Percentiles rank a stretch among this genome's conserved stretches.
Evolutionary conservation across 306 rosid species (phyloP).

Genomic region (Lathyrus tuberosus): DNA sequence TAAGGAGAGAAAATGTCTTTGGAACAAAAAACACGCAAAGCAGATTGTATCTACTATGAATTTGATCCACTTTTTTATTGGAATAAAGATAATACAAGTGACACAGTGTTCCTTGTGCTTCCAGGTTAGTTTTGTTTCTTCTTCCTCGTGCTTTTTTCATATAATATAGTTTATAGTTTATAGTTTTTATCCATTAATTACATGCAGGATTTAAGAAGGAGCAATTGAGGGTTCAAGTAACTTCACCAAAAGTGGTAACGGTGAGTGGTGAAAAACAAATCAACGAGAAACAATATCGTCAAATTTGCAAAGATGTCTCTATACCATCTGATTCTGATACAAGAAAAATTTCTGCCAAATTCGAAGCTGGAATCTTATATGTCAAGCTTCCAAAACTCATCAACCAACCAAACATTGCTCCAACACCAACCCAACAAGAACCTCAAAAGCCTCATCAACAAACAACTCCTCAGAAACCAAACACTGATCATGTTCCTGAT

Average conservation of each 20-base stretch:
- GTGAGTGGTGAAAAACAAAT: slow-evolving; percentile 52
- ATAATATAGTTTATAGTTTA: background rate
- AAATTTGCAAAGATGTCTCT: slow-evolving; percentile 9
- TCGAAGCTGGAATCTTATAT: slow-evolving; percentile 41
- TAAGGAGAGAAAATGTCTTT: slow-evolving; percentile 25
- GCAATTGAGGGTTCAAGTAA: slow-evolving; percentile 52
- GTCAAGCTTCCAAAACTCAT: slow-evolving; percentile 35
- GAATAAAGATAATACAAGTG: slow-evolving; percentile 32
- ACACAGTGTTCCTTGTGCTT: slow-evolving; percentile 41
- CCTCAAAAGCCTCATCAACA: slow-evolving; percentile 30
- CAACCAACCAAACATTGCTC: background rate
- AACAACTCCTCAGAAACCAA: slow-evolving; percentile 1
- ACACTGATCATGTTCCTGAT: too few relatives aligned
- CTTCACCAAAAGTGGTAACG: slow-evolving; percentile 39
- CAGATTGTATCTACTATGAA: slow-evolving; percentile 16
- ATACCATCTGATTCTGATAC: slow-evolving; percentile 2
- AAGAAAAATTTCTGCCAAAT: slow-evolving; percentile 32
- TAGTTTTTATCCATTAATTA: too few relatives aligned
- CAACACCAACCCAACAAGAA: slow-evolving; percentile 10
- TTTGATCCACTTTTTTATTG: slow-evolving; percentile 41
- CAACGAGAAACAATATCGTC: slow-evolving; percentile 22
- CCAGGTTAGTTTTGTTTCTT: slow-evolving; percentile 43
- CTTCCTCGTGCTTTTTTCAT: background rate
- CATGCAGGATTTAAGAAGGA: slow-evolving; percentile 60
- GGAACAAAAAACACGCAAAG: slow-evolving; percentile 21